Base-by-base conservation (phyloP, 495 filamentous ascomycete species). In the Acidomyces sp. region DNA sequence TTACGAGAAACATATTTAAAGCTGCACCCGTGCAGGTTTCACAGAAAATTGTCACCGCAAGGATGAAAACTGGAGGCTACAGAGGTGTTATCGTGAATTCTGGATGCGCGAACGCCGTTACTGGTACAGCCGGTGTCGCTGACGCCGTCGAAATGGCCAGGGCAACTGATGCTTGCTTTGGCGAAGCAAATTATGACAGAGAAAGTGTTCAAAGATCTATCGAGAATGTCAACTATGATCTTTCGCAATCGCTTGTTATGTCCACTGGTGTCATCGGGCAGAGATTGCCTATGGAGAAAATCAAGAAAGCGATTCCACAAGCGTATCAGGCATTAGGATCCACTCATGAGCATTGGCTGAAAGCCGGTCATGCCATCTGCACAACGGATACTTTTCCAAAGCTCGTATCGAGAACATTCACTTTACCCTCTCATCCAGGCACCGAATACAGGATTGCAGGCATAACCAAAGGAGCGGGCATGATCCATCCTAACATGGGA, bases 401-500 rank as follows among this genome's bases (percentile, higher is more conserved):
- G 65, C 77, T 99, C 43, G 66, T 83, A 42, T 94, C 87, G 15
- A 73, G 71, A 41, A 77, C 73, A 3, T 99, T 96, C 62, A 76
- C 64, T 4, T 74, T 99, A 20, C 88, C 88, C 17, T 90, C 83
- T 7, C 82, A 82, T 6, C 77, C 81, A 2, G 63, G 65, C 6
- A 74, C 70, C 28, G 70, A 72, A 55, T 99, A 95, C 65, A 67
- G 70, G 51, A 79, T 99, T 19, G 85, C 82, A 19, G 90, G 90
- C 34, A 94, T 93, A 75, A 93, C 92, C 45, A 99, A 99, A 63
- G 90, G 90, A 32, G 92, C 90, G 11, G 90, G 90, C 52, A 99
- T 99, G 90, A 99, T 99, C 57, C 88, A 95, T 62, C 90, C 90
- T 16, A 95, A 99, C 66, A 94, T 97, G 88, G 90, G 86, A 30